These are phyloP conservation scores for Vitis hybrid DNA, from an alignment of 177 flowering plant genomes.

Conservation along the genomic window DNA sequence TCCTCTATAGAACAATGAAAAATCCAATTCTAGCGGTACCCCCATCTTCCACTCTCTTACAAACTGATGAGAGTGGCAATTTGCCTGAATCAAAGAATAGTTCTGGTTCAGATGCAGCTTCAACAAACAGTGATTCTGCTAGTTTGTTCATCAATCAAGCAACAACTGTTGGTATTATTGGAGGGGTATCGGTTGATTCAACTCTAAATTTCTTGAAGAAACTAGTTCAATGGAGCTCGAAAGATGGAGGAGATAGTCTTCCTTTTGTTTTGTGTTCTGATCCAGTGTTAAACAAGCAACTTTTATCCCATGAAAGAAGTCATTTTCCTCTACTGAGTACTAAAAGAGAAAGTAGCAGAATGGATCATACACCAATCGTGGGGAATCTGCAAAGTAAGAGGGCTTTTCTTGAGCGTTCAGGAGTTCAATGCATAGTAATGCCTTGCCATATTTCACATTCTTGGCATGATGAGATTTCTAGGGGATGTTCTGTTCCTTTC, in stretches of 20 bases:
- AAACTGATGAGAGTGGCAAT: slow-evolving; percentile 46
- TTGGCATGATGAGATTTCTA: slow-evolving; percentile 62
- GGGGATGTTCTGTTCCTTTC: slow-evolving; percentile 61
- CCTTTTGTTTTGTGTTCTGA: slow-evolving; percentile 76
- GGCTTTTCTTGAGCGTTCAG: slow-evolving; percentile 66
- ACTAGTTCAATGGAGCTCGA: slow-evolving; percentile 49
- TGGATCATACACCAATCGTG: slow-evolving; percentile 38
- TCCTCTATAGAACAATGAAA: slow-evolving; percentile 20
- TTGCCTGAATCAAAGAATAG: slow-evolving; percentile 29
- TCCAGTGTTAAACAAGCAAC: slow-evolving; percentile 55
- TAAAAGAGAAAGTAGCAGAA: slow-evolving; percentile 9
- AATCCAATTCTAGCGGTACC: slow-evolving; percentile 29
- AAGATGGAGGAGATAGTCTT: slow-evolving; percentile 38
- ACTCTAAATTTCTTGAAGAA: slow-evolving; percentile 59
- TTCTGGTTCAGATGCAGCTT: slow-evolving; percentile 15
- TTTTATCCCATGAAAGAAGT: slow-evolving; percentile 30
- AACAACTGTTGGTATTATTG: slow-evolving; percentile 68
- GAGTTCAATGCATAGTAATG: slow-evolving; percentile 77
- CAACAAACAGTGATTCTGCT: slow-evolving; percentile 11
- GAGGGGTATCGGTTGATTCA: slow-evolving; percentile 63
- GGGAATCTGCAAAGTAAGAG: slow-evolving; percentile 50
- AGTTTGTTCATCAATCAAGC: slow-evolving; percentile 32
- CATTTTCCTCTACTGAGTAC: slow-evolving; percentile 10
- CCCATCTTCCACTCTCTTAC: slow-evolving; percentile 43
- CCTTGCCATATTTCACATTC: slow-evolving; percentile 75